Conservation (phyloP, 1,139 yeast genomes). For the Scheffersomyces illinoinensis region DNA sequence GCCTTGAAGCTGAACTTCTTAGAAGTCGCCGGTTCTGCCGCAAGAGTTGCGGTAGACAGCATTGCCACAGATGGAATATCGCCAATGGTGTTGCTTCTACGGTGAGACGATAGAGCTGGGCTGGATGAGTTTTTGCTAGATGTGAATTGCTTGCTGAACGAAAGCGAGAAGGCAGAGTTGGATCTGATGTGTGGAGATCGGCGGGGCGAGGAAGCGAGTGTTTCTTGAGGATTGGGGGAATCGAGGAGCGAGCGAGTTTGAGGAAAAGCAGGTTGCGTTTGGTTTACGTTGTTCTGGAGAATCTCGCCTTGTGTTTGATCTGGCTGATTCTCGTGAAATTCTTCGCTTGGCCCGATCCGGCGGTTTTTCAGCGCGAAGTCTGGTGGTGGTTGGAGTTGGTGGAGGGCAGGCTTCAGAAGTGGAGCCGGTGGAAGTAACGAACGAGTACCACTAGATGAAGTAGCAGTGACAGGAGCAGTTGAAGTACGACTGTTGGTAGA, state of each 20-base stretch:
- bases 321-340: background rate
- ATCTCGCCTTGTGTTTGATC: background rate
- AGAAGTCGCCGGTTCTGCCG: slow-evolving; percentile 2
- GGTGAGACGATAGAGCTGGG: background rate
- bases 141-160: background rate
- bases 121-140: background rate
- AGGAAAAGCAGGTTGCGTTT: slow-evolving; percentile 1
- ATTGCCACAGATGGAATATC: slow-evolving; percentile 16
- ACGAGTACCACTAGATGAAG: background rate
- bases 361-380: background rate
- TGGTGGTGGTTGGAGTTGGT: background rate
- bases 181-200: slow-evolving; percentile 30
- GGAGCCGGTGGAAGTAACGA: background rate
- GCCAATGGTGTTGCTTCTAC: slow-evolving; percentile 27
- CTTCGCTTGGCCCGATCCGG: background rate
- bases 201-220: background rate
- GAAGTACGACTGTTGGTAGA: background rate
- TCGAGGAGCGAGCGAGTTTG: background rate
- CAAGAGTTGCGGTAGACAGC: slow-evolving; percentile 2
- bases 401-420: background rate
- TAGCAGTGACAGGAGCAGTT: background rate
- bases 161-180: slow-evolving; percentile 29
- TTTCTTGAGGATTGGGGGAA: background rate
- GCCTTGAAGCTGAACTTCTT: slow-evolving; percentile 44
- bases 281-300: background rate